Evolutionary conservation across 2,329 filamentous ascomycete genomes (phyloP), one percentile per base, ranked within the genome.

Genomic region (Graphilbum ipis-grandicollis): DNA sequence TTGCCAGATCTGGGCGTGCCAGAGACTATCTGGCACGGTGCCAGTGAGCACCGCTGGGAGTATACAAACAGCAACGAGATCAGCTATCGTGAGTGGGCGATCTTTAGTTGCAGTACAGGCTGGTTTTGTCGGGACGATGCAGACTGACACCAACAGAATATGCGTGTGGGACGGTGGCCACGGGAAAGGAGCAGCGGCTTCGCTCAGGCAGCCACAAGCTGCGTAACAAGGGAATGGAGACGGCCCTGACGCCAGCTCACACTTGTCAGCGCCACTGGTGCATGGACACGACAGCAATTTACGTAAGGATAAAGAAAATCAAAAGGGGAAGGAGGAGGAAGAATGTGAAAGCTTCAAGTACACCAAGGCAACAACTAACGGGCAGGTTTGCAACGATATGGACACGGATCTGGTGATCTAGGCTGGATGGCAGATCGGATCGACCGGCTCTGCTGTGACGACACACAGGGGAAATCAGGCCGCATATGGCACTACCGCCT

Each of bases 401-500:
- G 33, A 38, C 31, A 26, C 29, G 13, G 32, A 31, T 5, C 30
- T 36, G 21, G 17, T 19, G 6, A 38, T 43, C 14, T 41, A 10
- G 41, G 39, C 23, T 41, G 37, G 39, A 38, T 43, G 41, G 17
- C 37, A 2, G 37, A 38, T n/a, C 33, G 37, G n/a, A 26, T 43
- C 4, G 22, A 30, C 22, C 37, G 29, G 19, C 35, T 41, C 19
- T 43, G 41, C 39, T 43, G 41, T 36, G 29, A 38, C 18, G 30
- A 35, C 29, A 34, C 30, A 26, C 22, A 7, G 31, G 39, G 37
- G 23, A 41, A 38, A 28, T 38, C 39, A 5, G 41, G 39, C 5
- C 30, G 32, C 33, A 39, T 43, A 31, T 41, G 35, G 35, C 41
- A 43, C 26, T 39, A 41, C 18, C 22, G 18, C 12, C 9, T 14